Base-by-base conservation (phyloP, 768 basidiomycete genomes). In the Omphalotus guepiniiformis region DNA sequence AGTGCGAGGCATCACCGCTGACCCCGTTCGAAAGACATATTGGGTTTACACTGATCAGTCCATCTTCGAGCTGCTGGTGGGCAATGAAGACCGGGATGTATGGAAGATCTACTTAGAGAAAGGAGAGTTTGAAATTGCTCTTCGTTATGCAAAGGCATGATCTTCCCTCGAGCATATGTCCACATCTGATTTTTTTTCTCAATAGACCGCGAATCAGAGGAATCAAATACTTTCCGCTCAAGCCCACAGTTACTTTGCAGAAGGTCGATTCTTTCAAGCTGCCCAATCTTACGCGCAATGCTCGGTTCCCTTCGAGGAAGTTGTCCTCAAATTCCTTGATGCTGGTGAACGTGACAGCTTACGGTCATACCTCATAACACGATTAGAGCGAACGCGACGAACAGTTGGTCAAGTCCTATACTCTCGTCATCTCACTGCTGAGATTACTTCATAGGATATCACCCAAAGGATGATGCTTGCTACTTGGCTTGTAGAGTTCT, bases 401-500 rank as follows among this genome's bases (percentile, higher is more conserved):
- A 79, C 75, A 39, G 95, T 93, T 49, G 54, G 85, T 64, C 0
- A 4, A 18, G 28, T 25, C 25, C 36, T 35, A 29, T 30, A 26
- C 39, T 42, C 38, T 3, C 23, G n/a, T n/a, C n/a, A n/a, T n/a
- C n/a, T n/a, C n/a, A n/a, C n/a, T n/a, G n/a, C n/a, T n/a, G n/a
- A n/a, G n/a, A n/a, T 19, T 44, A 21, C 26, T 21, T 6, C 37
- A 11, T 48, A 97, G 94, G 93, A 96, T 57, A 55, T 88, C 30
- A 93, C 92, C 0, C 94, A 97, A 63, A 79, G 96, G 32, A 93
- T 93, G 86, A 93, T 98, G 83, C 71, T 99, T 16, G 94, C 96
- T 15, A 97, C 93, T 0, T 99, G 96, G 96, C 81, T 99, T 11
- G 86, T 96, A 25, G 96, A 99, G 64, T 92, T 98, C 54, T 97